Conservation (phyloP, 768 basidiomycete genomes). For the Calvatia gigantea region DNA sequence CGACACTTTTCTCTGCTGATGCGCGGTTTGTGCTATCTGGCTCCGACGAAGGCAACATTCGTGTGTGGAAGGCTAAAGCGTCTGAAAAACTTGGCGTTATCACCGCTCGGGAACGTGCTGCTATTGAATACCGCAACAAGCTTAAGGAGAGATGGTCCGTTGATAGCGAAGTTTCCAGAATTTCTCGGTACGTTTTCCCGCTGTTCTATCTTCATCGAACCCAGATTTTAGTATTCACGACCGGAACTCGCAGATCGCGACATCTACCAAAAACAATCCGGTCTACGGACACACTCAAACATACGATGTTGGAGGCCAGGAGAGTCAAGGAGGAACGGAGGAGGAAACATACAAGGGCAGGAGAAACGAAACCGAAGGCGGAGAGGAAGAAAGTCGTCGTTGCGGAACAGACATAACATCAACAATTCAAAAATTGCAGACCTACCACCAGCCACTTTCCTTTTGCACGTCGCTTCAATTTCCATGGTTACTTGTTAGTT, state of each 20-base stretch:
- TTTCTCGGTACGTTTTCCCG: conserved; percentile 62
- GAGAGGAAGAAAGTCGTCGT: conserved; percentile 89
- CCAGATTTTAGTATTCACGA: neutral
- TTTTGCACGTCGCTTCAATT: too few relatives aligned
- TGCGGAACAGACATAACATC: conserved; percentile 70
- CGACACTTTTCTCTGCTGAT: conserved; percentile 85
- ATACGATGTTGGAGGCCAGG: conserved; percentile 87
- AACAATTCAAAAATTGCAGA: too few relatives aligned
- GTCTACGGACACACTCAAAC: conserved; percentile 82
- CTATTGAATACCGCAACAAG: conserved; percentile 88
- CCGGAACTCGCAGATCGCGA: conserved; percentile 46
- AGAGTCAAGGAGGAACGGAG: conserved; percentile 93
- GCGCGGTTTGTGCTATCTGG: conserved; percentile 88
- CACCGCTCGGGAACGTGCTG: conserved; percentile 85
- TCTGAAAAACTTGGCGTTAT: conserved; percentile 90
- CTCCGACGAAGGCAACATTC: conserved; percentile 93
- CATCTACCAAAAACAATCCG: conserved; percentile 91
- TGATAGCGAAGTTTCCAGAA: conserved; percentile 75
- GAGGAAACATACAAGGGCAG: conserved; percentile 83
- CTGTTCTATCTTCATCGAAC: conserved; percentile 3
- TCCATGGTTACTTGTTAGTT: too few relatives aligned
- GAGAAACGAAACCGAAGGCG: conserved; percentile 83
- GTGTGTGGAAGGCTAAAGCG: conserved; percentile 93
- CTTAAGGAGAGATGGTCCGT: conserved; percentile 88
- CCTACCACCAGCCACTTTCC: too few relatives aligned